Base-by-base conservation (phyloP, 176 grass and related monocot genomes). In the Carex kokanica region DNA sequence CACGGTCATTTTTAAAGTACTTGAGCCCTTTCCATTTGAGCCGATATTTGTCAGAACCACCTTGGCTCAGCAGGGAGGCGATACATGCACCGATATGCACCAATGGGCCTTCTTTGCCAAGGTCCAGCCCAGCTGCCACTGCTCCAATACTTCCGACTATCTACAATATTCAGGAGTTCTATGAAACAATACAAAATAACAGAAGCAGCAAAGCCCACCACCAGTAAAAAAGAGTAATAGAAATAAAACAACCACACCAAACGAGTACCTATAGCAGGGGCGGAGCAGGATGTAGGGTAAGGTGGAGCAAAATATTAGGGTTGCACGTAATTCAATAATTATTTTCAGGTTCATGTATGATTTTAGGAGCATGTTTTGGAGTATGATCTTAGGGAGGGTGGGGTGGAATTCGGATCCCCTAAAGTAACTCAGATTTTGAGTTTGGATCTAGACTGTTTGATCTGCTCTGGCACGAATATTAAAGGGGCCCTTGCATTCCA, bases 61-160 rank as follows among this genome's bases (percentile, higher is more conserved):
- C 96, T 72, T 93, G 93, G 83, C 86, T 92, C 0, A 99, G 89
- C 9, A 99, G 78, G 85, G 85, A 87, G 2, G 96, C 89, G 11
- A 99, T 68, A 79, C 96, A 99, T 4, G 89, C 89, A 24, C 91
- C 93, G 64, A 99, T 99, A 80, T 99, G 96, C 70, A 99, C 96
- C 21, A 99, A 68, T 5, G 96, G 96, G 0, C 96, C 96, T 56
- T 99, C 96, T 89, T 99, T 99, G 18, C 96, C 96, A 0, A 99
- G 88, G 20, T 99, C 92, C 15, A 99, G 83, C 0, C 96, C 96
- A 8, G 93, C 94, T 8, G 96, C 91, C 86, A 99, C 93, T 7
- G 96, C 91, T 45, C 86, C 89, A 8, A 99, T 99, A 89, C 93
- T 99, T 31, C 96, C 96, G 18, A 99, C 63, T 78, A 99, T 99